Percentiles rank a stretch among this genome's conserved stretches.
These are phyloP conservation scores for Thelonectria blattea DNA, from an alignment of 2,329 filamentous ascomycete genomes.

Conservation along the genomic window DNA sequence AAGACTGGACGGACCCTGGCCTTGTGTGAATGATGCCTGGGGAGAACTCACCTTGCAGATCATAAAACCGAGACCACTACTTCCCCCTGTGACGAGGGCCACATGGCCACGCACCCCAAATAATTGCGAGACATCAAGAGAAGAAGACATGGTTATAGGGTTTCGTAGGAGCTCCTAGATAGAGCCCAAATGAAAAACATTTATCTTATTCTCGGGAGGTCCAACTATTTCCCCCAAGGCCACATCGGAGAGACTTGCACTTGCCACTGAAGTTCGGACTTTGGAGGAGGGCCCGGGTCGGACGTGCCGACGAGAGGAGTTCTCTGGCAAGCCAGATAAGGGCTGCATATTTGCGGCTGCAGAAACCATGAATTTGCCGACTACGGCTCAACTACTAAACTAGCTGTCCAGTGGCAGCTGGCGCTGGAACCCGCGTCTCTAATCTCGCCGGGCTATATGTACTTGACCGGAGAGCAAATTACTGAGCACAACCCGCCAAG, in stretches of 20 bases:
- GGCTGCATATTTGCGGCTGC: background rate
- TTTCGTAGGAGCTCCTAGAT: background rate
- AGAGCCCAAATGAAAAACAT: background rate
- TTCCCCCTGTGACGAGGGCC: slow-evolving; percentile 46
- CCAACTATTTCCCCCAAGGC: background rate
- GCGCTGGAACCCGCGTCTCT: too few relatives aligned
- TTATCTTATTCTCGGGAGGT: background rate
- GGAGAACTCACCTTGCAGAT: slow-evolving; percentile 46
- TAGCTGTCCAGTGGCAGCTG: background rate
- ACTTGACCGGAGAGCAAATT: too few relatives aligned
- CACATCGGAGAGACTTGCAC: too few relatives aligned
- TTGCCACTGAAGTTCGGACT: too few relatives aligned
- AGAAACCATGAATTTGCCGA: background rate
- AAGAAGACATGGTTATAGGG: slow-evolving; percentile 21
- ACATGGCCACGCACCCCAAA: slow-evolving; percentile 42
- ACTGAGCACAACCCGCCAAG: too few relatives aligned
- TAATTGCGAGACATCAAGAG: slow-evolving; percentile 23
- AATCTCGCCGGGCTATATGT: too few relatives aligned
- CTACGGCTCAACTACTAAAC: background rate
- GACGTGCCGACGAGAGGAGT: background rate
- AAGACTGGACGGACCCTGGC: too few relatives aligned
- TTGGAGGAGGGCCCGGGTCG: background rate
- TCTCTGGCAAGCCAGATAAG: background rate
- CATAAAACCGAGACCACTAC: slow-evolving; percentile 55
- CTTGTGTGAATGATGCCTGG: too few relatives aligned